Conservation (phyloP, 768 basidiomycete species). For the Cyathus striatus region DNA sequence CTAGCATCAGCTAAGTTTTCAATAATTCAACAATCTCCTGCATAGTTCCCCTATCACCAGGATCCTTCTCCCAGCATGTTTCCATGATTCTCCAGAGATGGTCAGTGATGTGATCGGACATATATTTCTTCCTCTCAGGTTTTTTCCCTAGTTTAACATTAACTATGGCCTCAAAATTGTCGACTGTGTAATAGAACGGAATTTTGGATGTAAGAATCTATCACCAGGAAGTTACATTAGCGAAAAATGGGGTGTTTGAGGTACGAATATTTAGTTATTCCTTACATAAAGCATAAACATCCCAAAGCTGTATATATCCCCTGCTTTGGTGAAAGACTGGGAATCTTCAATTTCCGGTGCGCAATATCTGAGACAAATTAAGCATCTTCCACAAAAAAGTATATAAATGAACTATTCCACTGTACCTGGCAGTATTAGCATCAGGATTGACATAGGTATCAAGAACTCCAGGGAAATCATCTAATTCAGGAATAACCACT, state of each 20-base stretch:
- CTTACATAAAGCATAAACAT: not conserved
- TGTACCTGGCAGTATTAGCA: not conserved
- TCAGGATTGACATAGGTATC: not conserved
- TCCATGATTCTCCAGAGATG: not conserved
- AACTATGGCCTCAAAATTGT: not conserved
- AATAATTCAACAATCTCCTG: too few species aligned
- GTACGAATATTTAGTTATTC: too few species aligned
- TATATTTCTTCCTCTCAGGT: not conserved
- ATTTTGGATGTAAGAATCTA: not conserved
- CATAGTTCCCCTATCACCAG: not conserved
- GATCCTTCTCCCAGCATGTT: not conserved
- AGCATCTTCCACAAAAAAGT: too few species aligned
- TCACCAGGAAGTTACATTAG: not conserved
- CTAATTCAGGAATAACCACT: not conserved
- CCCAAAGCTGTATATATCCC: not conserved
- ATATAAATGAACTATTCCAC: not conserved
- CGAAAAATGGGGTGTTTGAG: not conserved
- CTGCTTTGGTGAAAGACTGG: not conserved
- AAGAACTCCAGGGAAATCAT: not conserved
- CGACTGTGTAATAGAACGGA: not conserved
- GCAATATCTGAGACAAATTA: too few species aligned
- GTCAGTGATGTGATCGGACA: not conserved
- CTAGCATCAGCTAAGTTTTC: too few species aligned
- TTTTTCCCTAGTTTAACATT: not conserved
- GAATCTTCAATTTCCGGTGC: not conserved